phyloP scores from a whole-genome alignment of 306 rosid genomes.

The Glycine latifolia region DNA sequence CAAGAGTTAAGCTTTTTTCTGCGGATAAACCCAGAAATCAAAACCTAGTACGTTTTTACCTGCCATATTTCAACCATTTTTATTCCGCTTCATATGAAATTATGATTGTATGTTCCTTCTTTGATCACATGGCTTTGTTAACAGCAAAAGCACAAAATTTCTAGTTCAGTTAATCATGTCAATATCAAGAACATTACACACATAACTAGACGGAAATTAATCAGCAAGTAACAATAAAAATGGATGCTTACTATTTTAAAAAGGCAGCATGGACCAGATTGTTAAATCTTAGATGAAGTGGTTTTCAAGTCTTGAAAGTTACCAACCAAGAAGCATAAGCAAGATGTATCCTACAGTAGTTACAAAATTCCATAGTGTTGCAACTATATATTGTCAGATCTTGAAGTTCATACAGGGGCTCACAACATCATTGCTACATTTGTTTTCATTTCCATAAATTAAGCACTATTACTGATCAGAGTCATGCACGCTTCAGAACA shows the following conservation, averaged over 20 bases:
- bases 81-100: neutral
- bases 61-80: slow-evolving; percentile 23
- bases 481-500: neutral
- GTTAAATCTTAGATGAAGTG: no score
- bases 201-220: neutral
- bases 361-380: neutral
- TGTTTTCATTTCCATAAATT: neutral
- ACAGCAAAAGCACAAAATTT: neutral
- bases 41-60: neutral
- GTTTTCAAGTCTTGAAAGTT: neutral
- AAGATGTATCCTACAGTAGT: neutral
- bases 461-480: neutral
- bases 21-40: neutral
- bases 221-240: neutral
- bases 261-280: no score
- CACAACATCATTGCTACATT: neutral
- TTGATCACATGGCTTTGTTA: slow-evolving; percentile 10
- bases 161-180: neutral
- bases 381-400: neutral
- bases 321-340: neutral
- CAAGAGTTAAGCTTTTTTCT: neutral
- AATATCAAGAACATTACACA: neutral
- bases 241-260: no score
- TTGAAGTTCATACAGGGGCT: no score
- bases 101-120: no score